A percentile compares a stretch with the other conserved stretches of the same genome.
These are phyloP conservation scores for Eucommia ulmoides DNA, from an alignment of 257 asterid species.

Conservation along the genomic window DNA sequence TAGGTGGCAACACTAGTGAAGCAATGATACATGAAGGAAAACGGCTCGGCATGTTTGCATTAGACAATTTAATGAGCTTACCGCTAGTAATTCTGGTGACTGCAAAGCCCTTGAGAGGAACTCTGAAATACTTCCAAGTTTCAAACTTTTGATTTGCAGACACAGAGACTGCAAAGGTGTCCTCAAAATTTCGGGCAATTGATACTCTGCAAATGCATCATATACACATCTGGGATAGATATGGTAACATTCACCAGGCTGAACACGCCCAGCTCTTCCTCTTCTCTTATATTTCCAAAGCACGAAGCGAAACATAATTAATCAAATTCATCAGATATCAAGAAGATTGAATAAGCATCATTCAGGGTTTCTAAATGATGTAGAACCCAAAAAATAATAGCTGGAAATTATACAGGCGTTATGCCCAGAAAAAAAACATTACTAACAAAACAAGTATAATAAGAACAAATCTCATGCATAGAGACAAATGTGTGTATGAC, in stretches of 20 bases:
- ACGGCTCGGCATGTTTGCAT: too few relatives aligned
- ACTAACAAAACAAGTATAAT: too few relatives aligned
- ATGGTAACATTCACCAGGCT: slow-evolving; percentile 94
- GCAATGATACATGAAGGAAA: too few relatives aligned
- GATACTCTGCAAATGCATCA: slow-evolving; percentile 78
- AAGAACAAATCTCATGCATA: too few relatives aligned
- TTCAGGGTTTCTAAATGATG: too few relatives aligned
- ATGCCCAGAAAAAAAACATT: too few relatives aligned
- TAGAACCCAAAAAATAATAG: too few relatives aligned
- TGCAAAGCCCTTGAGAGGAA: slow-evolving; percentile 82
- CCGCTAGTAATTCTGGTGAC: slow-evolving; percentile 88
- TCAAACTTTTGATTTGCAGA: slow-evolving; percentile 85
- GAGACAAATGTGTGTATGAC: too few relatives aligned
- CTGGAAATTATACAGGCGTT: too few relatives aligned
- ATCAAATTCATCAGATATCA: not conserved
- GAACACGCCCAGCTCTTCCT: slow-evolving; percentile 99
- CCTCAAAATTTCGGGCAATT: slow-evolving; percentile 87
- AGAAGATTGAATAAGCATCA: too few relatives aligned
- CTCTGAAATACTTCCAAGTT: slow-evolving; percentile 78
- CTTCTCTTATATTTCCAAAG: slow-evolving; percentile 53
- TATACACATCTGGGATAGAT: slow-evolving; percentile 79
- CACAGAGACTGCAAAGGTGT: slow-evolving; percentile 96
- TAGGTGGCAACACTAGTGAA: too few relatives aligned
- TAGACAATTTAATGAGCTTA: slow-evolving; percentile 19
- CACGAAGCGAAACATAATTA: slow-evolving; percentile 2